Base-by-base conservation (phyloP, 2,329 filamentous ascomycete genomes). In the Alternaria metachromatica region DNA sequence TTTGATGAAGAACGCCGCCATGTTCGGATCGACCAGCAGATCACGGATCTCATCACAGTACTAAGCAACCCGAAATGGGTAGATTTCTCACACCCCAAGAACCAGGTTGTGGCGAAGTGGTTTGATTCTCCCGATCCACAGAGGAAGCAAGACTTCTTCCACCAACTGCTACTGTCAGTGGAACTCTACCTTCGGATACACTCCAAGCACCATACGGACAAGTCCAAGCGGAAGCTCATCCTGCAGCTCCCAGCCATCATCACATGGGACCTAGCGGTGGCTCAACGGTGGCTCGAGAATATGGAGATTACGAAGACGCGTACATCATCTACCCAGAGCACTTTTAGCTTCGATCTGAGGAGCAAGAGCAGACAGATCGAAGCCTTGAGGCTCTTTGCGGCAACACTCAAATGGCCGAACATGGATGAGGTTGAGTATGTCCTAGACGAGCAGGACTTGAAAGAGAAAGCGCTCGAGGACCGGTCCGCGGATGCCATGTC, bases 401-500 rank as follows among this genome's bases (percentile, higher is more conserved):
- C 87, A 73, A 87, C 87, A 72, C 88, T 94, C 83, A 93, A 92
- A 62, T 94, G 91, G 91, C 91, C 91, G 2, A 93, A 93, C 70
- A 85, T 92, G 62, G 82, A 82, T 20, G 87, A 88, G 62, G 88
- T 91, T 7, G 83, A 92, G 48, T 86, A 87, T 45, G 84, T 87
- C 49, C 83, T 93, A 58, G 87, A 85, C 65, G 85, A 89, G 64
- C 84, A 85, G 64, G 88, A 90, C 62, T 80, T 79, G 11, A 71
- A 74, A 4, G 80, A 81, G 63, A 82, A 80, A 62, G 70, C 80
- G 2, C 72, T 83, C 10, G 87, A 90, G 63, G 84, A 85, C 80
- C 92, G 56, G 84, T 91, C 89, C 72, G 91, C 90, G 20, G 90
- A 92, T 73, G 87, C 90, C 15, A 90, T 92, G 87, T 91, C 91